Percentiles rank a stretch among this genome's conserved stretches.
phyloP scores from a whole-genome alignment of 495 filamentous ascomycete genomes.

The Penicillium bialowiezense region DNA sequence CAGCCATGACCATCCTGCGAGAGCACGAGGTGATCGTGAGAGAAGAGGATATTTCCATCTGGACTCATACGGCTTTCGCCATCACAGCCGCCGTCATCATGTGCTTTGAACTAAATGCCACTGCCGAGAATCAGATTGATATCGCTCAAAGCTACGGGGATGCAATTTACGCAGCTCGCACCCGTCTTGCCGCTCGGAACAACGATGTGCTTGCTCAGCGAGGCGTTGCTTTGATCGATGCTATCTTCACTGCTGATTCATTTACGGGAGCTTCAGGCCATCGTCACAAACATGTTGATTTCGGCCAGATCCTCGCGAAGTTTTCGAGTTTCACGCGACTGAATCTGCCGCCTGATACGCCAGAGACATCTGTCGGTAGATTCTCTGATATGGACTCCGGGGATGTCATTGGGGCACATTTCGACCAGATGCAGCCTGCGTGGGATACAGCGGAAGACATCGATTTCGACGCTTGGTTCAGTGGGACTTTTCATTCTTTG shows the following conservation, averaged over 20 bases:
- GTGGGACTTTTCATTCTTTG: slow-evolving; percentile 24
- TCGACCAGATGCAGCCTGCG: slow-evolving; percentile 19
- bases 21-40: slow-evolving; percentile 33
- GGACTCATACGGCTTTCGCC: slow-evolving; percentile 32
- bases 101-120: slow-evolving; percentile 29
- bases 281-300: slow-evolving; percentile 16
- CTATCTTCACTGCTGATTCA: slow-evolving; percentile 24
- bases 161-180: slow-evolving; percentile 23
- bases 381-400: slow-evolving; percentile 13
- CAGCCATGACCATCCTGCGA: slow-evolving; percentile 46
- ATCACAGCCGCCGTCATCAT: slow-evolving; percentile 32
- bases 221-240: slow-evolving; percentile 31
- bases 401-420: slow-evolving; percentile 15
- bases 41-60: slow-evolving; percentile 29
- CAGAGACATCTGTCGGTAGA: slow-evolving; percentile 18
- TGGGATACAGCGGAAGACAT: slow-evolving; percentile 26
- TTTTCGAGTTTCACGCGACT: slow-evolving; percentile 23
- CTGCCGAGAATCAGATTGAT: slow-evolving; percentile 10
- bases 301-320: slow-evolving; percentile 24
- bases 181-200: slow-evolving; percentile 20
- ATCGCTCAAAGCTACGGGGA: slow-evolving; percentile 20
- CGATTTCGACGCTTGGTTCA: slow-evolving; percentile 32
- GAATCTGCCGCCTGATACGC: slow-evolving; percentile 8
- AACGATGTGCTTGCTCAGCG: slow-evolving; percentile 28
- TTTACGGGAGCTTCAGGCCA: background rate